Evolutionary conservation across 768 basidiomycete genomes (phyloP).

Genomic region (Agrocybe pediades): DNA sequence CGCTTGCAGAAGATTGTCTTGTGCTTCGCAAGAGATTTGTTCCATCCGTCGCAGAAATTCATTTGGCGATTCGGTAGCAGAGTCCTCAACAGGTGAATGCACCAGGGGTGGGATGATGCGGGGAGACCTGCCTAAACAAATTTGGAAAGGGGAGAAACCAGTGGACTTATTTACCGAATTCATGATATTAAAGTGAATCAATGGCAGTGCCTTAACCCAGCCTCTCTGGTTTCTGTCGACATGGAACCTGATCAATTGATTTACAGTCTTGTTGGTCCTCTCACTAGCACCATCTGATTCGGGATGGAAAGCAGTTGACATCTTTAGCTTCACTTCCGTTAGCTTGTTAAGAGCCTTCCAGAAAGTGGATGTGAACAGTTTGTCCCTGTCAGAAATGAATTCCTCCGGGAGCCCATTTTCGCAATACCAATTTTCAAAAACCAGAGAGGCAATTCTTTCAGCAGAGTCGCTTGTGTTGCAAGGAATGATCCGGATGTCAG

Average conservation of each 20-base stretch:
- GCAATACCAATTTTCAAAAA: background rate
- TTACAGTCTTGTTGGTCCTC: constrained; percentile 31
- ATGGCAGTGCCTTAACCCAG: constrained; percentile 28
- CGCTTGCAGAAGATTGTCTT: constrained; percentile 17
- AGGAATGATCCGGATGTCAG: background rate
- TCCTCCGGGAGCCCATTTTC: background rate
- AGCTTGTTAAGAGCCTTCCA: background rate
- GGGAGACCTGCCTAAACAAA: constrained; percentile 23
- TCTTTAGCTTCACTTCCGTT: background rate
- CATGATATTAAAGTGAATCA: constrained; percentile 33
- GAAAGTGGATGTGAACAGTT: background rate
- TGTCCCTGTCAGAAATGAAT: background rate
- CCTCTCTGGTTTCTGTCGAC: constrained; percentile 30
- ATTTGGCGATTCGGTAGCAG: constrained; percentile 23
- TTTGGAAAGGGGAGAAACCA: constrained; percentile 32
- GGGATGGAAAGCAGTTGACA: constrained; percentile 31
- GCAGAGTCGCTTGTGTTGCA: background rate
- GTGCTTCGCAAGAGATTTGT: constrained; percentile 20
- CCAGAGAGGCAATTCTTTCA: background rate
- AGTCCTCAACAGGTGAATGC: constrained; percentile 33
- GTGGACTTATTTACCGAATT: constrained; percentile 29
- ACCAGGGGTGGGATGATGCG: constrained; percentile 21
- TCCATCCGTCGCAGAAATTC: constrained; percentile 22
- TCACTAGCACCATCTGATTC: constrained; percentile 38
- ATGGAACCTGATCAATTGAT: constrained; percentile 27